Evolutionary conservation across 805 yeast genomes (phyloP), one percentile per base, ranked within the genome.

Genomic region (Cyberlindnera euphorbiiphila): DNA sequence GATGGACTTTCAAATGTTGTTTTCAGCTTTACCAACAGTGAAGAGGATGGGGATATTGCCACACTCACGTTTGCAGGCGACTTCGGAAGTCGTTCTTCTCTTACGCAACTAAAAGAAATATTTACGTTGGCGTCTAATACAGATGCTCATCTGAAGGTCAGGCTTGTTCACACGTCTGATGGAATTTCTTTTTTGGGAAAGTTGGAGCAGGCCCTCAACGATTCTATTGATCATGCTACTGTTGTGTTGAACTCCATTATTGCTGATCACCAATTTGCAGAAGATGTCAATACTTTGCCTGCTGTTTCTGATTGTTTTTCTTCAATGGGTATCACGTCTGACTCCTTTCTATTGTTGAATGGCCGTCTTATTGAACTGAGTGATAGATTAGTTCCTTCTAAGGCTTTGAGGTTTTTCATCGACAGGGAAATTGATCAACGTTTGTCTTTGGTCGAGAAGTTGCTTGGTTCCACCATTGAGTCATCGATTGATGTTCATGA

Each of bases 31-130:
- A 13, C 37, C 3, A 45, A 42, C 23, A 35, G 7, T 4, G 40
- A 49, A 9, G 25, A 18, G 5, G 37, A 36, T 5, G 42, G 44
- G 11, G 18, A 12, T 12, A n/a, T 49, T 29, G 63, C 57, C 12
- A 62, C 69, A 1, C 29, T 79, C 8, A 78, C 86, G 59, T 46
- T 83, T 9, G 65, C 78, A 36, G 93, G 85, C 25, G 75, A 79
- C 49, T 70, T 81, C 39, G 59, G 64, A 19, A 50, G 65, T 3
- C 21, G 46, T 2, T 30, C 51, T 5, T 61, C 72, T 7, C 47
- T 71, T 20, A 43, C 59, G 5, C 85, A 81, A 52, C 50, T 82
- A 9, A 35, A 57, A 15, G 62, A 62, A 22, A 42, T 70, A 0
- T 45, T 71, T 23, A 45, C 57, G 26, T 32, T 37, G 49, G 42